Percentiles rank a stretch among this genome's conserved stretches.
Evolutionary conservation across 768 basidiomycete genomes (phyloP).

Genomic region (Glaciozyma martinii): DNA sequence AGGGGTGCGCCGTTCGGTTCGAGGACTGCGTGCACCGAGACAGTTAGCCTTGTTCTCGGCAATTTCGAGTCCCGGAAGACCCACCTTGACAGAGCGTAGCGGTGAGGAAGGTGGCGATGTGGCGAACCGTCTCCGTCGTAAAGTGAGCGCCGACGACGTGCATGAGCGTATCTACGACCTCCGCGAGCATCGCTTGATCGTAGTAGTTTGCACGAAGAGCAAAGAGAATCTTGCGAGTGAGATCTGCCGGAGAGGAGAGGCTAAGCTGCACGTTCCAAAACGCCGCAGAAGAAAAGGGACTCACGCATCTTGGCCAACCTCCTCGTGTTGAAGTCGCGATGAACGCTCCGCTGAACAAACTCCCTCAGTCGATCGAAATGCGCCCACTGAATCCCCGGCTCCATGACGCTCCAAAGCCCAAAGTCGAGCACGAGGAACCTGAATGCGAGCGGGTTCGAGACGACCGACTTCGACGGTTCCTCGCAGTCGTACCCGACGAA

Average conservation of each 20-base stretch:
- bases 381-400: slow-evolving; percentile 61
- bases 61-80: slow-evolving; percentile 24
- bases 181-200: slow-evolving; percentile 46
- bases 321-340: slow-evolving; percentile 65
- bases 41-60: background rate
- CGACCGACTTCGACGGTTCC: slow-evolving; percentile 67
- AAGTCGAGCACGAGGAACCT: slow-evolving; percentile 77
- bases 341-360: slow-evolving; percentile 61
- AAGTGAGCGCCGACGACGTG: slow-evolving; percentile 59
- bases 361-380: slow-evolving; percentile 75
- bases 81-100: slow-evolving; percentile 64
- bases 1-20: background rate
- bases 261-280: background rate
- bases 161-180: slow-evolving; percentile 55
- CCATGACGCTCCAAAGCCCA: slow-evolving; percentile 72
- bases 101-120: slow-evolving; percentile 73
- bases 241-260: background rate
- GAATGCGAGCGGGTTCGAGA: slow-evolving; percentile 75
- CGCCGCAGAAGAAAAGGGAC: background rate
- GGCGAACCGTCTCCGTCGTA: slow-evolving; percentile 66
- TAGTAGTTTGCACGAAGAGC: slow-evolving; percentile 75
- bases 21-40: background rate
- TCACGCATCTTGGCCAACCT: slow-evolving; percentile 58
- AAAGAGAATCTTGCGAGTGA: slow-evolving; percentile 70
- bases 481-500: slow-evolving; percentile 78